These are phyloP conservation scores for Boehmeria nivea DNA, from an alignment of 306 rosid species.

Conservation along the genomic window DNA sequence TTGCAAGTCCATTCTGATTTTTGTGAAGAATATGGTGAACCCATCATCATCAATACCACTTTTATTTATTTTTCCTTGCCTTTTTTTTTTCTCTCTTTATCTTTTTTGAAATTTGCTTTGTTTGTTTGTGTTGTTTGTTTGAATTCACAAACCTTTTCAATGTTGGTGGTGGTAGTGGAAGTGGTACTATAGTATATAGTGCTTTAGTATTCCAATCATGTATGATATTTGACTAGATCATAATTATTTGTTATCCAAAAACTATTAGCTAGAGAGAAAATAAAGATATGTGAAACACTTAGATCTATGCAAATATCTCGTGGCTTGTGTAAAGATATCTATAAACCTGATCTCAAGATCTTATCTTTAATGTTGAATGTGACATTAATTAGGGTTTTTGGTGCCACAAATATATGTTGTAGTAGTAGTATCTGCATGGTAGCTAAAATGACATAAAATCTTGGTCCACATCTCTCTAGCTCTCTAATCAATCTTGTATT, in stretches of 20 bases:
- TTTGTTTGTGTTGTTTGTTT: not conserved
- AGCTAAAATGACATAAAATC: too few relatives aligned
- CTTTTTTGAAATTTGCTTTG: not conserved
- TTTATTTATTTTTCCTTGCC: too few relatives aligned
- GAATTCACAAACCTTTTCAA: not conserved
- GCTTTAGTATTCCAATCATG: too few relatives aligned
- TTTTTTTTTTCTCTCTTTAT: not conserved
- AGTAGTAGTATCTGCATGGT: too few relatives aligned
- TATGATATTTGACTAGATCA: not conserved
- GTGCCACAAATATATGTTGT: too few relatives aligned
- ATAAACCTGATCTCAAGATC: too few relatives aligned
- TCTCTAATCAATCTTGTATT: too few relatives aligned
- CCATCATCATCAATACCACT: not conserved
- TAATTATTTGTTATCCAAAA: not conserved
- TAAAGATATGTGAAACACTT: not conserved
- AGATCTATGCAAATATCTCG: too few relatives aligned
- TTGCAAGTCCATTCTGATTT: not conserved
- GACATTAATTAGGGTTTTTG: too few relatives aligned
- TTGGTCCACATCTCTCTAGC: too few relatives aligned
- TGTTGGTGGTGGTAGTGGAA: not conserved
- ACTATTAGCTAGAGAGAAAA: not conserved
- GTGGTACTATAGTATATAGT: not conserved
- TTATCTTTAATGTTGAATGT: too few relatives aligned
- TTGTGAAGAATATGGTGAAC: not conserved
- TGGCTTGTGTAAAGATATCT: not conserved